Percentiles rank a stretch among this genome's conserved stretches.
phyloP scores from a whole-genome alignment of 495 filamentous ascomycete species.

The Paragyromitra xinjiangensis region DNA sequence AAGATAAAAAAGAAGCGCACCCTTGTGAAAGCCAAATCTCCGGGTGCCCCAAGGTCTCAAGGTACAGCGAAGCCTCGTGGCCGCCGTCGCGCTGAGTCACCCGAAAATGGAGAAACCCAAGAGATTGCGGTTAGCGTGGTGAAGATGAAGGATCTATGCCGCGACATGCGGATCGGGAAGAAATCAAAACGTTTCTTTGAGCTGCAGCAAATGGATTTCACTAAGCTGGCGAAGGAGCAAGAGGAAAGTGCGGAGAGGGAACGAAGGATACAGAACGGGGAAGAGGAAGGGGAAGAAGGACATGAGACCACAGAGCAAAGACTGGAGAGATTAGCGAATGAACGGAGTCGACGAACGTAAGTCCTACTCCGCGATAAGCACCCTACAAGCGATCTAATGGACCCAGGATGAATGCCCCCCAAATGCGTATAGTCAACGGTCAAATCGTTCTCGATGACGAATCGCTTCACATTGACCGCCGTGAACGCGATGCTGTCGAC shows the following conservation, averaged over 20 bases:
- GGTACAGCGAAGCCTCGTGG: constrained; percentile 47
- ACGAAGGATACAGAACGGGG: constrained; percentile 26
- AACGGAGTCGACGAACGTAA: constrained; percentile 54
- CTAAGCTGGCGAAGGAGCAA: constrained; percentile 37
- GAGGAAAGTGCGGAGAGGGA: constrained; percentile 37
- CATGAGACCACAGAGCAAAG: constrained; percentile 47
- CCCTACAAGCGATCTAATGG: neutral
- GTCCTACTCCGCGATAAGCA: constrained; percentile 33
- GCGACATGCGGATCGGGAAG: constrained; percentile 78
- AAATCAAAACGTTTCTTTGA: constrained; percentile 75
- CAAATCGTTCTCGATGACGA: constrained; percentile 80
- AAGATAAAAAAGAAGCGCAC: constrained; percentile 3
- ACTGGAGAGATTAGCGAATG: constrained; percentile 35
- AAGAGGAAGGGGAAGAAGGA: constrained; percentile 26
- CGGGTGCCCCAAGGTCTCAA: neutral
- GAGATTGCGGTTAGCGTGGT: constrained; percentile 73
- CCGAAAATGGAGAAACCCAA: constrained; percentile 77
- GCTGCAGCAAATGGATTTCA: constrained; percentile 60
- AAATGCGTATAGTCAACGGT: constrained; percentile 80
- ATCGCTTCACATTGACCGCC: constrained; percentile 81
- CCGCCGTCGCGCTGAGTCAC: constrained; percentile 69
- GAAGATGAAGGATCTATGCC: constrained; percentile 85
- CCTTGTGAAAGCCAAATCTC: neutral
- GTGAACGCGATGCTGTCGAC: constrained; percentile 70
- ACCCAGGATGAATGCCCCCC: constrained; percentile 60